Conservation (phyloP, 306 rosid species). For the Purshia tridentata region DNA sequence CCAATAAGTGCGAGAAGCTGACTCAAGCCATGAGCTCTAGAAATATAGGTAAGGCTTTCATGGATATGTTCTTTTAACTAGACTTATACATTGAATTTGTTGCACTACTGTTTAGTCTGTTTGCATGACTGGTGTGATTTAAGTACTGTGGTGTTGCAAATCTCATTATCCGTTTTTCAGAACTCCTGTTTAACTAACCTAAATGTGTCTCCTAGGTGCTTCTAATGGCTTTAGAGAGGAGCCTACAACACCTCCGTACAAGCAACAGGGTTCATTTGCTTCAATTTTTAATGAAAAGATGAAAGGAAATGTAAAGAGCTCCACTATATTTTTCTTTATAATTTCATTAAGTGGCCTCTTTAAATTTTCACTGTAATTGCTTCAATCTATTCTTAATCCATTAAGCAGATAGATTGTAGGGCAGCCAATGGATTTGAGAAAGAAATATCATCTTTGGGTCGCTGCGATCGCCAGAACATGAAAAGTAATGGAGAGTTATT, state of each 20-base stretch:
- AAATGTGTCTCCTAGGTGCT: slow-evolving; percentile 44
- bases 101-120: not conserved
- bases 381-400: slow-evolving; percentile 25
- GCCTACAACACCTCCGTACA: slow-evolving; percentile 32
- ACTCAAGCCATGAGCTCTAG: slow-evolving; percentile 37
- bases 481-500: slow-evolving; percentile 30
- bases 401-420: slow-evolving; percentile 49
- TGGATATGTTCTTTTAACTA: slow-evolving; percentile 1
- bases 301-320: slow-evolving; percentile 54
- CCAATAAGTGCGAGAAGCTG: slow-evolving; percentile 36
- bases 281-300: slow-evolving; percentile 47
- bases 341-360: slow-evolving; percentile 21
- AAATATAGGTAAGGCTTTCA: slow-evolving; percentile 42
- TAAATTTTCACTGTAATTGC: slow-evolving; percentile 21
- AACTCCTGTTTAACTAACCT: slow-evolving; percentile 21
- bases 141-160: not conserved
- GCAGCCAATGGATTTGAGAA: slow-evolving; percentile 34
- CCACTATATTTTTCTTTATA: slow-evolving; percentile 19
- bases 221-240: slow-evolving; percentile 40
- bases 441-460: slow-evolving; percentile 50
- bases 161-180: slow-evolving; percentile 9
- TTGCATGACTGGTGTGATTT: slow-evolving; percentile 21
- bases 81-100: not conserved
- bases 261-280: slow-evolving; percentile 39
- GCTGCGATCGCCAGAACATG: slow-evolving; percentile 32